phyloP scores from a whole-genome alignment of 345 rosid genomes.

The Iberis pinnata region DNA sequence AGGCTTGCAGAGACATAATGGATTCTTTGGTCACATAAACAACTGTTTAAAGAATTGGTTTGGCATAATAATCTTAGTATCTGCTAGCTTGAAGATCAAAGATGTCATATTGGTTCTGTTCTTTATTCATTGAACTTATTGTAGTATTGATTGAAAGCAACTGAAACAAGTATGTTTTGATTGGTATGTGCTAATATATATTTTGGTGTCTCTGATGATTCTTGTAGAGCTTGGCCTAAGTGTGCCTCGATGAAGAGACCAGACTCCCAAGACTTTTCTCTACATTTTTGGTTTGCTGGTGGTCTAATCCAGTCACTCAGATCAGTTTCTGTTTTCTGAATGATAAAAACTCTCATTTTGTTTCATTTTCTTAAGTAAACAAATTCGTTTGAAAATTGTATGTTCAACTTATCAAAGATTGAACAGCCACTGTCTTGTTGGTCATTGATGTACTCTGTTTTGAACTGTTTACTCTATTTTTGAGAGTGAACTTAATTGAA shows the following conservation, averaged over 20 bases:
- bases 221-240: slow-evolving; percentile 66
- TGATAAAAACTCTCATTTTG: too few species aligned
- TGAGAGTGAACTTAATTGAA: too few species aligned
- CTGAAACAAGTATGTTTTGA: background rate
- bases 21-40: background rate
- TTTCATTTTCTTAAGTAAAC: too few species aligned
- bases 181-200: slow-evolving; percentile 8
- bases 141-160: background rate
- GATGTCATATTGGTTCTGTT: background rate
- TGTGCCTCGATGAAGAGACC: slow-evolving; percentile 59
- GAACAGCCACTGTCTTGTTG: too few species aligned
- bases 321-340: slow-evolving; percentile 17
- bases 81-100: background rate
- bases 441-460: too few species aligned
- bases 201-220: slow-evolving; percentile 9
- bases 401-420: too few species aligned
- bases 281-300: too few species aligned
- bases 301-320: background rate
- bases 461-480: too few species aligned
- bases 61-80: background rate
- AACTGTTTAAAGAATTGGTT: background rate
- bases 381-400: too few species aligned
- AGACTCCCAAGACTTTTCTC: slow-evolving; percentile 14
- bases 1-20: background rate
- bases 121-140: background rate